Conservation (phyloP, 73 alveolate species). For the Stentor coeruleus region DNA sequence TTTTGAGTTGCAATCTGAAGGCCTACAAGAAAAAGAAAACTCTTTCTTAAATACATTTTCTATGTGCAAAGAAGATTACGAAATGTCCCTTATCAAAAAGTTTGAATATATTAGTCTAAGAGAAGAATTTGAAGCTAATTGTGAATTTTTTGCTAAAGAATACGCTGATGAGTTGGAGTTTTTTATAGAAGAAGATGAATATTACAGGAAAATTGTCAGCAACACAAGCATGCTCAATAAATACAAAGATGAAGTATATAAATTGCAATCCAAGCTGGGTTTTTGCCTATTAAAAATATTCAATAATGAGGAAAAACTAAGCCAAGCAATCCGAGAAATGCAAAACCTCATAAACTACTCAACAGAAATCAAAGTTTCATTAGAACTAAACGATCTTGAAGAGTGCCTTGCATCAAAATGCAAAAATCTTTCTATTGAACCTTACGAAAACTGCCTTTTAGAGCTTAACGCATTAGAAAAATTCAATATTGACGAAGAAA, state of each 20-base stretch:
- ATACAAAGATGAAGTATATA: background rate
- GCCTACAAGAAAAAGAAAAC: background rate
- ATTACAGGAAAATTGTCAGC: background rate
- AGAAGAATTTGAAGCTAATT: constrained; percentile 7
- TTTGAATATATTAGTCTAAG: background rate
- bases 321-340: background rate
- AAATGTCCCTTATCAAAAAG: background rate
- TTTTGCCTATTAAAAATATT: background rate
- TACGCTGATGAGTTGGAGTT: constrained; percentile 6
- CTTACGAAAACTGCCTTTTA: background rate
- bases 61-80: constrained; percentile 16
- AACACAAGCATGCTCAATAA: too few species aligned
- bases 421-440: background rate
- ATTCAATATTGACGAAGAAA: constrained; percentile 22
- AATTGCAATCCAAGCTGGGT: background rate
- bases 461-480: background rate
- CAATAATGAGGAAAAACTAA: background rate
- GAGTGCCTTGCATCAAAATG: background rate
- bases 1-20: background rate
- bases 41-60: background rate
- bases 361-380: background rate
- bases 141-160: background rate
- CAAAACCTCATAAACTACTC: background rate
- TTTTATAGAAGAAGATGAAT: constrained; percentile 12
- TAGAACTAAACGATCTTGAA: background rate